Base-by-base conservation (phyloP, 495 filamentous ascomycete species). In the Neurospora discreta region DNA sequence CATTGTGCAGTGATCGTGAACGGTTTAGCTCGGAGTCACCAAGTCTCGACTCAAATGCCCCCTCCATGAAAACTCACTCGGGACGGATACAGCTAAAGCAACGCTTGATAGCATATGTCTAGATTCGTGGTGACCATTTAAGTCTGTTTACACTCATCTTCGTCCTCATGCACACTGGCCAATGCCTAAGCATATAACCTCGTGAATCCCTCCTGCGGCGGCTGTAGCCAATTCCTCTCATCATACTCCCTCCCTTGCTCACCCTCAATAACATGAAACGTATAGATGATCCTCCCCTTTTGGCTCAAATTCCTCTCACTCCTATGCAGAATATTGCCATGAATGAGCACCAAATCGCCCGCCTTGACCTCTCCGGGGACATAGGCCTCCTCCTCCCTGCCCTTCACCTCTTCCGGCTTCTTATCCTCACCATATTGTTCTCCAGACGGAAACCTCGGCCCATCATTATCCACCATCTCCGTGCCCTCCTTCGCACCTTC, bases 281-380 rank as follows among this genome's bases (percentile, higher is more conserved):
- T 99, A 82, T 99, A 99, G 33, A 97, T 97, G 79, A 93, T 96
- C 77, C 95, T 87, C 71, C 94, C 94, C 82, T 90, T 91, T 71
- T 83, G 79, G 76, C 95, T 97, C 41, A 86, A 80, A 76, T 99
- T 99, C 86, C 85, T 91, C 86, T 96, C 93, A 80, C 95, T 98
- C 87, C 97, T 95, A 79, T 99, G 95, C 81, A 99, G 75, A 60
- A 98, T 82, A 84, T 99, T 98, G 20, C 95, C 95, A 84, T 99
- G 95, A 74, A 99, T 98, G 68, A 99, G 79, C 46, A 98, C 93
- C 80, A 99, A 78, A 42, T 90, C 90, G 0, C 95, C 95, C 10
- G 93, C 93, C 84, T 94, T 92, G 4, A 97, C 90, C 81, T 94
- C 90, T 15, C 91, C 88, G 40, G 91, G 77, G 74, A 90, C 88